phyloP scores from a whole-genome alignment of 257 asterid genomes.

The Cinchona pubescens region DNA sequence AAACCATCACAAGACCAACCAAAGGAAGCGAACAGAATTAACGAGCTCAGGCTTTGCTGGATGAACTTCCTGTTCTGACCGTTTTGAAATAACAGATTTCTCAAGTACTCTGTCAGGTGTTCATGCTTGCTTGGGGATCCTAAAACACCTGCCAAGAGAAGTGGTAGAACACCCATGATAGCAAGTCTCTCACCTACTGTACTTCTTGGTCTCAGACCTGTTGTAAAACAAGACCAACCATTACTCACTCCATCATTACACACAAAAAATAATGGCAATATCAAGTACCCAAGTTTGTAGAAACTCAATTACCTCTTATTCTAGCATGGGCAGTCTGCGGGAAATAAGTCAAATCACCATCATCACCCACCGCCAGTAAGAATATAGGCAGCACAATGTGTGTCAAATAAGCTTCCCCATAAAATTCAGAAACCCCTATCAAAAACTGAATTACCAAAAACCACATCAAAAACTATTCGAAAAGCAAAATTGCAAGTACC shows the following conservation, averaged over 20 bases:
- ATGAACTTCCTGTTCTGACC: slow-evolving; percentile 55
- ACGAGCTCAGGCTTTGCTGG: slow-evolving; percentile 64
- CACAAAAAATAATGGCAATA: neutral
- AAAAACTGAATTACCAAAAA: slow-evolving; percentile 58
- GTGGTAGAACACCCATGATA: slow-evolving; percentile 76
- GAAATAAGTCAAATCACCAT: slow-evolving; percentile 61
- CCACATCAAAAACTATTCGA: slow-evolving; percentile 6
- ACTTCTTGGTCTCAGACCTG: slow-evolving; percentile 81
- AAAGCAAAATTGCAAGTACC: slow-evolving; percentile 4
- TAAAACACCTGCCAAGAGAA: slow-evolving; percentile 92
- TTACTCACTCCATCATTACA: slow-evolving; percentile 3
- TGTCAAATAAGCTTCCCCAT: slow-evolving; percentile 78
- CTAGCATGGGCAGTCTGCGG: slow-evolving; percentile 52
- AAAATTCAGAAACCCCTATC: slow-evolving; percentile 59
- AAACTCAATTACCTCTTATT: slow-evolving; percentile 47
- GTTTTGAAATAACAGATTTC: slow-evolving; percentile 60
- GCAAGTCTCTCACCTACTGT: slow-evolving; percentile 68
- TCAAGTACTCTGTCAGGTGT: slow-evolving; percentile 62
- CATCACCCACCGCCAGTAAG: slow-evolving; percentile 78
- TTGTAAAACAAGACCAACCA: slow-evolving; percentile 7
- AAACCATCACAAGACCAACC: slow-evolving; percentile 44
- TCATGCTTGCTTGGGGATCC: slow-evolving; percentile 76
- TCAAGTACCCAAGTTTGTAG: neutral
- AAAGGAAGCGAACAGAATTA: slow-evolving; percentile 84
- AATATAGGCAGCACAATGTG: slow-evolving; percentile 83